Evolutionary conservation across 306 rosid species (phyloP), one percentile per base, ranked within the genome.

Genomic region (Potentilla sterilis): DNA sequence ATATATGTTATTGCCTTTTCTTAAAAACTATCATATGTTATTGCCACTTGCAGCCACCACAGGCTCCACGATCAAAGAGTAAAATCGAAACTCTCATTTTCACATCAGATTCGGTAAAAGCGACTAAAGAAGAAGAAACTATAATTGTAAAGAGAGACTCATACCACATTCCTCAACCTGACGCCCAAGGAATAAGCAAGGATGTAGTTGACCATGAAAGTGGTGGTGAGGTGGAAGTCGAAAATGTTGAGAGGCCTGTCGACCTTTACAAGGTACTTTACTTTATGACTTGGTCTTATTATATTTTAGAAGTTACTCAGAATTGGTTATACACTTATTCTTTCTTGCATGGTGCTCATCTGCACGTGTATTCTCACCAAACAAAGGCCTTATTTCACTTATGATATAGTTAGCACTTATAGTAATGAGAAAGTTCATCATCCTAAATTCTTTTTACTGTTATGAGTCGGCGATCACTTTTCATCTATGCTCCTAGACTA

Each of bases 161-260:
- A 24, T 52, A 78, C 18, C 59, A 49, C 24, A 72, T 62, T 74
- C 81, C 79, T 67, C 86, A 83, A 83, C 76, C 81, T 79, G 85
- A 84, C 44, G 52, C 76, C 81, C 83, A 81, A 67, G 85, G 78
- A 40, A 58, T 52, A 72, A 69, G 70, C 66, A 77, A 77, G 78
- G 84, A 76, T 69, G 67, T 73, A 5, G 79, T 75, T 40, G 89
- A 82, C 51, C 74, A 78, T 76, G 88, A 87, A 75, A 76, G 69
- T 42, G 88, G 82, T 76, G 87, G 37, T 75, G 97, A 84, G 75
- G 88, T 88, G 35, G 92, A 86, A 79, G 96, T 90, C 41, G 93
- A 89, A 85, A 90, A 85, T 83, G 88, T 96, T 81, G 96, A 96
- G 84, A 89, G 93, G 87, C 98, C 99, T 2, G 92, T 96, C 81